phyloP scores from a whole-genome alignment of 768 basidiomycete genomes.

The Thelephora ganbajun region DNA sequence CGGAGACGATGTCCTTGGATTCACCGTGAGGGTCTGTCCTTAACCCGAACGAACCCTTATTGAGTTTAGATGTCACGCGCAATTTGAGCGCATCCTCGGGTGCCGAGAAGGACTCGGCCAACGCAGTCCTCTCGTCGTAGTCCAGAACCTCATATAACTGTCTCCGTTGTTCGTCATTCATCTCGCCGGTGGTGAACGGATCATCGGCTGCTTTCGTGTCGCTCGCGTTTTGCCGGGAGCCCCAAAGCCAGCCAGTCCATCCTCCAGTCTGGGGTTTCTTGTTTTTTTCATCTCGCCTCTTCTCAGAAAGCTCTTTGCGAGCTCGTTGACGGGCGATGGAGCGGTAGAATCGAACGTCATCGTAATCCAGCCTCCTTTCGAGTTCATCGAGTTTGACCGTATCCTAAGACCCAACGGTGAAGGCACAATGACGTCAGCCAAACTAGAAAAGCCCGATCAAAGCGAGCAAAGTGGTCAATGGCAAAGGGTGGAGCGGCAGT shows the following conservation, averaged over 20 bases:
- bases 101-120: conserved; percentile 52
- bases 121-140: conserved; percentile 76
- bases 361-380: conserved; percentile 78
- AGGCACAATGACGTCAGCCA: neutral
- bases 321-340: conserved; percentile 84
- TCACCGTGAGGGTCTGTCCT: conserved; percentile 56
- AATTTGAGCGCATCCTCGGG: conserved; percentile 73
- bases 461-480: neutral
- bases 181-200: conserved; percentile 42
- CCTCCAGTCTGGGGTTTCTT: conserved; percentile 35
- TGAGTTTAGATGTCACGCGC: conserved; percentile 61
- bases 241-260: conserved; percentile 78
- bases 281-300: conserved; percentile 54
- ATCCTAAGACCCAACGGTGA: conserved; percentile 26
- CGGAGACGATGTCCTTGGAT: conserved; percentile 62
- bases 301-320: conserved; percentile 67
- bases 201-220: conserved; percentile 31
- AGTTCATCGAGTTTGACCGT: conserved; percentile 38
- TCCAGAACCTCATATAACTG: conserved; percentile 85
- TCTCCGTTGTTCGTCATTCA: conserved; percentile 84
- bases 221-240: conserved; percentile 53
- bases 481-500: no score
- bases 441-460: neutral
- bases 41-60: conserved; percentile 79
- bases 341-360: conserved; percentile 94